Conservation (phyloP, 257 asterid genomes). For the Anisodus tanguticus region DNA sequence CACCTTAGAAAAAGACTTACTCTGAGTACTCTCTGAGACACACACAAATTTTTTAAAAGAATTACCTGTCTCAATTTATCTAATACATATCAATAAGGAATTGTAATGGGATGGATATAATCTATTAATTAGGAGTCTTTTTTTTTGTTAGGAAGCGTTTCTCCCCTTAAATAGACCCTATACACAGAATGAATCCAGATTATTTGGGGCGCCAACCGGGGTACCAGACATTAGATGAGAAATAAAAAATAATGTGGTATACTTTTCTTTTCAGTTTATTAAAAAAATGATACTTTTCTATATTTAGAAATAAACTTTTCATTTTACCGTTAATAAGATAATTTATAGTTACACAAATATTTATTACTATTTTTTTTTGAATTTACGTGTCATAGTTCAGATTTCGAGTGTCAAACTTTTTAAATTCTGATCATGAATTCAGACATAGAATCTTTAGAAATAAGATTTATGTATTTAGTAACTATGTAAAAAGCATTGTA, state of each 20-base stretch:
- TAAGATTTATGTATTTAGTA: background rate
- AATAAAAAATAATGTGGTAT: background rate
- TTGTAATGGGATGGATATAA: too few species aligned
- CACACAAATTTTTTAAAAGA: background rate
- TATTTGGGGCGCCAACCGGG: background rate
- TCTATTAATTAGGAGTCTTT: background rate
- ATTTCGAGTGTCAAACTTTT: background rate
- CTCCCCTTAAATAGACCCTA: too few species aligned
- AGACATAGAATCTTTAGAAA: background rate
- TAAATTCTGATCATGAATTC: background rate
- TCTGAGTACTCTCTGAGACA: background rate
- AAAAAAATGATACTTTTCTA: background rate
- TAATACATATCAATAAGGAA: too few species aligned
- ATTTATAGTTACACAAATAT: background rate
- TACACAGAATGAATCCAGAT: background rate
- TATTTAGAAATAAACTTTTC: background rate
- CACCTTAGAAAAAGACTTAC: constrained; percentile 32
- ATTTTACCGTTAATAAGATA: background rate
- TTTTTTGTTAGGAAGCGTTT: background rate
- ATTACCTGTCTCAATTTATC: too few species aligned
- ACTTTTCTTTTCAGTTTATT: background rate
- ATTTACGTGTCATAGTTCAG: background rate
- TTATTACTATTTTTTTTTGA: fast-evolving
- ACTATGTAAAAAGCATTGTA: background rate
- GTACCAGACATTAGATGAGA: background rate